These are phyloP conservation scores for Panaeolus cyanescens DNA, from an alignment of 768 basidiomycete species.

Conservation along the genomic window DNA sequence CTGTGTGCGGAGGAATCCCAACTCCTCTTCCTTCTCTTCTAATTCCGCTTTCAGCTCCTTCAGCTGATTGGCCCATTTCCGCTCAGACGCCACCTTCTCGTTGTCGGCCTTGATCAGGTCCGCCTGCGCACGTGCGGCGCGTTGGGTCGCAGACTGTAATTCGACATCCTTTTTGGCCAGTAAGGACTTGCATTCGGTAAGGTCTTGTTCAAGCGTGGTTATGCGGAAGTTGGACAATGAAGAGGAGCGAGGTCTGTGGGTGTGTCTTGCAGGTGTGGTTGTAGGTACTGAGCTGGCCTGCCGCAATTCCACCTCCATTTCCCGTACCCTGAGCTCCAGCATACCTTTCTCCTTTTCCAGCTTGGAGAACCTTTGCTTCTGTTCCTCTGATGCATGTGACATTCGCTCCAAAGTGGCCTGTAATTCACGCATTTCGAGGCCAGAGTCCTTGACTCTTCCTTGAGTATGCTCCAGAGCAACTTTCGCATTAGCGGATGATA, in stretches of 20 bases:
- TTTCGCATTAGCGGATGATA: conserved; percentile 53
- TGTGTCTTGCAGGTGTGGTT: conserved; percentile 30
- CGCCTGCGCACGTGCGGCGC: conserved; percentile 48
- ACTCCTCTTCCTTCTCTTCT: conserved; percentile 62
- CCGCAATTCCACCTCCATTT: conserved; percentile 50
- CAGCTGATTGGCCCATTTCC: conserved; percentile 43
- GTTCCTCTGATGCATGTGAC: conserved; percentile 53
- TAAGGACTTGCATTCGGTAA: conserved; percentile 45
- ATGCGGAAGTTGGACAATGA: conserved; percentile 56
- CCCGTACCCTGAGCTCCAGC: conserved; percentile 58
- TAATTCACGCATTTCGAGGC: conserved; percentile 52
- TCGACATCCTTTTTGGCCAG: conserved; percentile 46
- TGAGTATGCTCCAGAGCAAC: conserved; percentile 47
- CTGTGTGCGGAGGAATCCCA: conserved; percentile 44
- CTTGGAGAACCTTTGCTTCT: conserved; percentile 41
- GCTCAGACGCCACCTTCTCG: conserved; percentile 57
- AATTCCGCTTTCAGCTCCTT: conserved; percentile 43
- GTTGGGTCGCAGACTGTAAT: conserved; percentile 44
- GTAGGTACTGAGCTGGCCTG: conserved; percentile 34
- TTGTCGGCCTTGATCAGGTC: conserved; percentile 58
- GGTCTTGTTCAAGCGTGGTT: conserved; percentile 55
- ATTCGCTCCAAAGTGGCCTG: conserved; percentile 56
- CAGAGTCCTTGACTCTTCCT: conserved; percentile 52
- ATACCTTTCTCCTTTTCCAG: conserved; percentile 59
- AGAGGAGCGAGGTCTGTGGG: conserved; percentile 56